Evolutionary conservation across 164 flowering plant genomes (phyloP).

Genomic region (Dillenia turbinata): DNA sequence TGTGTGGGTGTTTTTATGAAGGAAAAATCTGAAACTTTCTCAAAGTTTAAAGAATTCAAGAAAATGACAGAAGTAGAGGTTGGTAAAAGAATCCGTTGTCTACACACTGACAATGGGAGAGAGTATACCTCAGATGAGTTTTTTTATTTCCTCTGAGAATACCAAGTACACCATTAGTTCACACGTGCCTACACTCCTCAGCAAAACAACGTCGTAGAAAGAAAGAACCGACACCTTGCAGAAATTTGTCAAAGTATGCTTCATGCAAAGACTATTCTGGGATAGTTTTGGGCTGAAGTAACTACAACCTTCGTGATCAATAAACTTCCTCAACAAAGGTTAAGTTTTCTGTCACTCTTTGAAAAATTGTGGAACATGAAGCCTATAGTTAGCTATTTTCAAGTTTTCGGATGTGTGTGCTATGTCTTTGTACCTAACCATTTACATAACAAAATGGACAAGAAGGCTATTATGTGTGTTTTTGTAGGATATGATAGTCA

Average conservation of each 20-base stretch:
- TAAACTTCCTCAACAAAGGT: slow-evolving; percentile 15
- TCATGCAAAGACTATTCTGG: slow-evolving; percentile 16
- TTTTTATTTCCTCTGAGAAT: not conserved
- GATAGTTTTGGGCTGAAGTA: slow-evolving; percentile 16
- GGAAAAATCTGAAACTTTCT: slow-evolving; percentile 7
- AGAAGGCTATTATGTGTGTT: no score
- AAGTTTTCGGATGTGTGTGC: no score
- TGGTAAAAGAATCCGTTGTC: not conserved
- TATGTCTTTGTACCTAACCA: no score
- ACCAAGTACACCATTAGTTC: slow-evolving; percentile 2
- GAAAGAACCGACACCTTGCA: slow-evolving; percentile 6
- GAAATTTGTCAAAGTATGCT: slow-evolving; percentile 14
- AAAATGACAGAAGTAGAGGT: slow-evolving; percentile 1
- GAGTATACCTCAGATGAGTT: slow-evolving; percentile 11
- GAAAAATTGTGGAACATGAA: no score
- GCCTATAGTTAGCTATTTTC: no score
- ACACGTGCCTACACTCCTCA: slow-evolving; percentile 15
- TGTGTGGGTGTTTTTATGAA: slow-evolving; percentile 11
- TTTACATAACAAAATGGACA: no score
- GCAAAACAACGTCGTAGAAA: slow-evolving; percentile 10
- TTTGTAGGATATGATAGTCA: no score
- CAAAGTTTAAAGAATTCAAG: slow-evolving; percentile 7
- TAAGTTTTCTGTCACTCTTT: no score
- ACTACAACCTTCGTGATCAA: slow-evolving; percentile 10
- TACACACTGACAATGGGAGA: slow-evolving; percentile 15